phyloP scores from a whole-genome alignment of 106 monocot species.

The Hemerocallis citrina region DNA sequence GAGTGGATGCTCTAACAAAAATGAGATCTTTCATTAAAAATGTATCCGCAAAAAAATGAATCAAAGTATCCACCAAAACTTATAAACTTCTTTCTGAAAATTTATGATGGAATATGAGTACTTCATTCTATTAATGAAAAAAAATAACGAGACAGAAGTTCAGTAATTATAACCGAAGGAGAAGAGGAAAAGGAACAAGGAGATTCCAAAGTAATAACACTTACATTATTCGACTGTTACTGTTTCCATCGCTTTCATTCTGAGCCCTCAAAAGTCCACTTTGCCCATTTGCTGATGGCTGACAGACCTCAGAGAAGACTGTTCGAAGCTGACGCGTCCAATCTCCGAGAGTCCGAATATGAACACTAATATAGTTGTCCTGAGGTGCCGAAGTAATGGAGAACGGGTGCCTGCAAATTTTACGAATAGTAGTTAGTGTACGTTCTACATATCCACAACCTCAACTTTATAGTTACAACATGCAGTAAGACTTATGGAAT shows the following conservation, averaged over 20 bases:
- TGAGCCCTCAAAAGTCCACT: conserved; percentile 87
- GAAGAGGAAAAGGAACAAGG: background rate
- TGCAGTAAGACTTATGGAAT: background rate
- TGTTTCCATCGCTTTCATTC: conserved; percentile 3
- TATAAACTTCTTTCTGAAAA: too few relatives aligned
- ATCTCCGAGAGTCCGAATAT: conserved; percentile 87
- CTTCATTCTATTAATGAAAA: too few relatives aligned
- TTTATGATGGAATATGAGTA: too few relatives aligned
- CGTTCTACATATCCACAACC: background rate
- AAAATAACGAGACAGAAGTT: too few relatives aligned
- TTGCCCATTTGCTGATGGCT: conserved; percentile 48
- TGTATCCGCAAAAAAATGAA: too few relatives aligned
- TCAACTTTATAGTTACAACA: background rate
- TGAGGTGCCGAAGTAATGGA: conserved; percentile 92
- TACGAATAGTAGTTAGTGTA: background rate
- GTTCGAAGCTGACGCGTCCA: conserved; percentile 79
- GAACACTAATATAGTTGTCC: conserved; percentile 84
- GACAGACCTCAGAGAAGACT: conserved; percentile 79
- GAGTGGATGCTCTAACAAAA: too few relatives aligned
- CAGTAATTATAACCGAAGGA: background rate
- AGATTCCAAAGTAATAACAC: background rate
- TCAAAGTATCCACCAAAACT: too few relatives aligned
- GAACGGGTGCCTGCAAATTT: conserved; percentile 89
- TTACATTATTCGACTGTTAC: conserved; percentile 11
- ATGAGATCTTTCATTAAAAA: too few relatives aligned